phyloP scores from a whole-genome alignment of 331 rosid genomes.

The Quercus lobata region DNA sequence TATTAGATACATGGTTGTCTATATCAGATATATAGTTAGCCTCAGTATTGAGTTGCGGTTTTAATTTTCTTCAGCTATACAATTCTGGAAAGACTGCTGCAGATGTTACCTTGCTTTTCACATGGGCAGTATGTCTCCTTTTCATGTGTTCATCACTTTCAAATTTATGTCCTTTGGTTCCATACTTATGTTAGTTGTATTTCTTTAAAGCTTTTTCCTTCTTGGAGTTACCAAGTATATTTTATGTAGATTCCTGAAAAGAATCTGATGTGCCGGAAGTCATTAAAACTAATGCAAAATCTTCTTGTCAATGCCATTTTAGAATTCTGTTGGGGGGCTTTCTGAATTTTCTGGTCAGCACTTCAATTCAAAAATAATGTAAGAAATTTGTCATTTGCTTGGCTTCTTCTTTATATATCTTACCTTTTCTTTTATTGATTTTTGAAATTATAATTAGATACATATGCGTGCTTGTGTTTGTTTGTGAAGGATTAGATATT shows the following conservation, averaged over 20 bases:
- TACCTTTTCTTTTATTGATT: not conserved
- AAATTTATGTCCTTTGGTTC: not conserved
- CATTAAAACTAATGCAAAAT: constrained; percentile 11
- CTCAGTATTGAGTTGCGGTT: constrained; percentile 6
- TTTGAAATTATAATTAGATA: not conserved
- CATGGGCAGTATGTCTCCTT: constrained; percentile 81
- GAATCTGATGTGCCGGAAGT: not conserved
- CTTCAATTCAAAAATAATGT: constrained; percentile 67
- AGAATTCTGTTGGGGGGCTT: constrained; percentile 94
- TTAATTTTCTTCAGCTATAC: constrained; percentile 48
- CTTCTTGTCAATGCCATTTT: constrained; percentile 19
- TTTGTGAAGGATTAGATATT: not conserved
- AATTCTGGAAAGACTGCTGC: constrained; percentile 77
- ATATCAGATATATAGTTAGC: not conserved
- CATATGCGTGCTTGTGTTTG: not conserved
- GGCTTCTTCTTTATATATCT: constrained; percentile 9
- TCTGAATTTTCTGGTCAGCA: constrained; percentile 90
- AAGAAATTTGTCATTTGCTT: constrained; percentile 31
- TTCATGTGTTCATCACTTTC: not conserved
- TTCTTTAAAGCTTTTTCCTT: constrained; percentile 5
- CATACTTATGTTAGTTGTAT: constrained; percentile 3
- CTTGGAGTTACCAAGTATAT: constrained; percentile 16
- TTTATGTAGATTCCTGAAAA: not conserved
- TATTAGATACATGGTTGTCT: constrained; percentile 9
- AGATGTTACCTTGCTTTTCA: constrained; percentile 82